A percentile compares a stretch with the other conserved stretches of the same genome.
phyloP scores from a whole-genome alignment of 2,329 filamentous ascomycete genomes.

The Pseudogymnoascus sp. region DNA sequence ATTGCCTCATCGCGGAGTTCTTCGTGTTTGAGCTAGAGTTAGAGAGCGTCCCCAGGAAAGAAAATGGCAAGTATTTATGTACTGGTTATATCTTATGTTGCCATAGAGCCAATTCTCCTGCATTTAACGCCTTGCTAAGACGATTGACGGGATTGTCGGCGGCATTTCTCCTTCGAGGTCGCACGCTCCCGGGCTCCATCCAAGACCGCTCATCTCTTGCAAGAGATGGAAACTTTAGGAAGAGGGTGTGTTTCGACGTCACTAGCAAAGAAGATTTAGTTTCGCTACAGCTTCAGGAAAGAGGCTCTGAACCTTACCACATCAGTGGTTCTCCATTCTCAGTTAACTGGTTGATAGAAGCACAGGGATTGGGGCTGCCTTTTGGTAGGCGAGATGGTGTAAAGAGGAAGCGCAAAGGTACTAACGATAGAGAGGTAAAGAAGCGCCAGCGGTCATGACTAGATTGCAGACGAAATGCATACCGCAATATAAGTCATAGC shows the following conservation, averaged over 20 bases:
- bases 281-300: slow-evolving; percentile 16
- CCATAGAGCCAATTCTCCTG: slow-evolving; percentile 13
- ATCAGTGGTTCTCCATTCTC: slow-evolving; percentile 17
- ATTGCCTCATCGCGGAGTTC: slow-evolving; percentile 19
- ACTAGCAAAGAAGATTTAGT: slow-evolving; percentile 14
- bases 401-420: slow-evolving; percentile 17
- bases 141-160: slow-evolving; percentile 16
- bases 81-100: slow-evolving; percentile 21
- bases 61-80: slow-evolving; percentile 18
- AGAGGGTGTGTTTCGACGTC: slow-evolving; percentile 19
- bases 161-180: slow-evolving; percentile 20
- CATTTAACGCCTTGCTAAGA: slow-evolving; percentile 18
- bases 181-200: slow-evolving; percentile 16
- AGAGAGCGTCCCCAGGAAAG: slow-evolving; percentile 16
- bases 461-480: not conserved
- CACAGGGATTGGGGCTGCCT: slow-evolving; percentile 11
- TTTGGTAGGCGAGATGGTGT: slow-evolving; percentile 15
- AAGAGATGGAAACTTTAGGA: slow-evolving; percentile 20
- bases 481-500: not conserved
- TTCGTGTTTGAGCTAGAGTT: slow-evolving; percentile 22
- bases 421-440: slow-evolving; percentile 12
- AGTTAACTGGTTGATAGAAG: slow-evolving; percentile 15
- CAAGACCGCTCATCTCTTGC: slow-evolving; percentile 18
- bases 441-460: slow-evolving; percentile 15
- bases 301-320: slow-evolving; percentile 12